These are phyloP conservation scores for Vicia sativa DNA, from an alignment of 306 rosid genomes.

Conservation along the genomic window DNA sequence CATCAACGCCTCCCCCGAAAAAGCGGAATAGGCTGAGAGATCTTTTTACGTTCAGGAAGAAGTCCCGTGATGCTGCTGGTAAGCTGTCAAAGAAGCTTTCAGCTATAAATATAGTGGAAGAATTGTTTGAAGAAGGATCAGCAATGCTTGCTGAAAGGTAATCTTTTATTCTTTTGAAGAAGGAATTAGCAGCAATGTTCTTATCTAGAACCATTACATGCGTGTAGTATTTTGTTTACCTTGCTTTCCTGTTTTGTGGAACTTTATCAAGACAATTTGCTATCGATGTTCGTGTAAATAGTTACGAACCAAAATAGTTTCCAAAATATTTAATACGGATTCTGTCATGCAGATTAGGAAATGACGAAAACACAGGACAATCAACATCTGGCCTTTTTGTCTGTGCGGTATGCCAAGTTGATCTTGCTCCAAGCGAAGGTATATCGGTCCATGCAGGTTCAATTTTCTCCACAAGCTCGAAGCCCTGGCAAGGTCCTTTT, in stretches of 20 bases:
- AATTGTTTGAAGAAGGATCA: conserved; percentile 94
- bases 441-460: conserved; percentile 93
- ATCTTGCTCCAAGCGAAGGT: conserved; percentile 90
- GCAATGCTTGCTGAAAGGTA: conserved; percentile 99
- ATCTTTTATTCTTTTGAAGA: conserved; percentile 7
- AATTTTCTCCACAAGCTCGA: conserved; percentile 85
- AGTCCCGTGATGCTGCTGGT: conserved; percentile 57
- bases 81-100: conserved; percentile 84
- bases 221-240: background rate
- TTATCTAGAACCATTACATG: conserved; percentile 1
- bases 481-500: conserved; percentile 99
- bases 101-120: conserved; percentile 82
- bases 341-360: conserved; percentile 72
- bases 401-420: conserved; percentile 92
- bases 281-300: background rate
- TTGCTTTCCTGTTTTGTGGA: background rate
- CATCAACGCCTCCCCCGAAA: conserved; percentile 64
- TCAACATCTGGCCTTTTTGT: conserved; percentile 79
- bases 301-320: conserved; percentile 4
- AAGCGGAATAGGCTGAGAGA: conserved; percentile 66
- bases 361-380: conserved; percentile 62
- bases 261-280: background rate
- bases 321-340: background rate
- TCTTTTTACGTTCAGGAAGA: conserved; percentile 60
- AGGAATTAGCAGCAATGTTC: background rate